Conservation (phyloP, 1,139 yeast species). For the Candida sanyaensis region DNA sequence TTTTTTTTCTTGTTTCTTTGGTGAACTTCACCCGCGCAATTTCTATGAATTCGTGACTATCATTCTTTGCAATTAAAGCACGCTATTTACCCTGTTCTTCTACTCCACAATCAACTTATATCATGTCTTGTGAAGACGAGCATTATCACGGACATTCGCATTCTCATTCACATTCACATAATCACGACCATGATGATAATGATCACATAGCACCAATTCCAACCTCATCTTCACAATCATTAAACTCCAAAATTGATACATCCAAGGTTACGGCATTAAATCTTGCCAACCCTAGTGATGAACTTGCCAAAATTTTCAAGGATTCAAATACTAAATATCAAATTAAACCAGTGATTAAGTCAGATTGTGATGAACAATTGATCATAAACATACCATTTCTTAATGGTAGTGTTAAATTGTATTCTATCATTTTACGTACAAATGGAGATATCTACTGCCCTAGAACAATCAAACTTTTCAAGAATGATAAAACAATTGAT, state of each 20-base stretch:
- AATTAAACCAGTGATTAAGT: conserved; percentile 52
- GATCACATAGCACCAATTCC: conserved; percentile 65
- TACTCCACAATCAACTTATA: neutral
- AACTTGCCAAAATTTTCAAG: conserved; percentile 54
- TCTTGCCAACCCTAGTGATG: conserved; percentile 52
- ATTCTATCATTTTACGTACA: conserved; percentile 70
- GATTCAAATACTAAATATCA: conserved; percentile 39
- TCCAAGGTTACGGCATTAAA: conserved; percentile 67
- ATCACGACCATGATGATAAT: conserved; percentile 24
- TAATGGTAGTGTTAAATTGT: conserved; percentile 72
- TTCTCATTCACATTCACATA: conserved; percentile 23
- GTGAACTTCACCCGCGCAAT: neutral
- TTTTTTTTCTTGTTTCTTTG: neutral
- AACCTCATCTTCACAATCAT: conserved; percentile 69
- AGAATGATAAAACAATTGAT: conserved; percentile 69
- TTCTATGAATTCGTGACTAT: neutral
- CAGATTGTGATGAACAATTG: conserved; percentile 84
- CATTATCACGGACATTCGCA: conserved; percentile 25
- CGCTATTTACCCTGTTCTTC: too few species aligned
- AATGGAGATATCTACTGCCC: conserved; percentile 70
- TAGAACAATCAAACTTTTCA: conserved; percentile 65
- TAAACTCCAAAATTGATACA: conserved; percentile 62
- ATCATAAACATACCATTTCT: conserved; percentile 73
- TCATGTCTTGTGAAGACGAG: conserved; percentile 46
- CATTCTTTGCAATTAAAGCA: too few species aligned